These are phyloP conservation scores for Xerophyta viscosa DNA, from an alignment of 106 monocot species.

Conservation along the genomic window DNA sequence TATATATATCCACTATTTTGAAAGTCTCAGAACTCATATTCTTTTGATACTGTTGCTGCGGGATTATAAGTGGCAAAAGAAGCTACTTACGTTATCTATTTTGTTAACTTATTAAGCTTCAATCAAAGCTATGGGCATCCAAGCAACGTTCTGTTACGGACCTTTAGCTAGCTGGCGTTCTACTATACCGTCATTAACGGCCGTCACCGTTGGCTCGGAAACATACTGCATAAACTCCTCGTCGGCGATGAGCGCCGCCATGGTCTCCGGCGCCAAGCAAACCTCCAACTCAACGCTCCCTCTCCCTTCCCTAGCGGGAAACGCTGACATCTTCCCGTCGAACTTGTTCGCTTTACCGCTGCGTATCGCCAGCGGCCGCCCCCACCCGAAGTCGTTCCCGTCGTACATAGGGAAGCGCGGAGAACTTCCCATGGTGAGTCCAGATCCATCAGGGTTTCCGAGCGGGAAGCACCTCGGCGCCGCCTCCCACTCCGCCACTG, in stretches of 20 bases:
- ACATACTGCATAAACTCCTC: constrained; percentile 68
- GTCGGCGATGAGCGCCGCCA: constrained; percentile 61
- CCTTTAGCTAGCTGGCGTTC: background rate
- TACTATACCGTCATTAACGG: background rate
- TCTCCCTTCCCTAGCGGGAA: constrained; percentile 44
- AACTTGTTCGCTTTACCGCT: constrained; percentile 89
- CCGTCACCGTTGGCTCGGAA: constrained; percentile 6
- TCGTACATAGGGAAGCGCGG: constrained; percentile 84
- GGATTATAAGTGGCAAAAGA: background rate
- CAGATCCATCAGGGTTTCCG: constrained; percentile 69
- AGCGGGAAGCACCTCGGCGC: constrained; percentile 53
- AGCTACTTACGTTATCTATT: background rate
- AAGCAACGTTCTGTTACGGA: background rate
- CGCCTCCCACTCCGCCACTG: constrained; percentile 54
- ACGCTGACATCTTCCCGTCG: constrained; percentile 96
- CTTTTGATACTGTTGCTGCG: no score
- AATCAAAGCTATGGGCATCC: background rate
- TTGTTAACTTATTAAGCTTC: background rate
- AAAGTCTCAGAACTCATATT: background rate
- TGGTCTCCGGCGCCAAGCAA: constrained; percentile 64
- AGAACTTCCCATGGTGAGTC: constrained; percentile 87
- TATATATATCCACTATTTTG: no score
- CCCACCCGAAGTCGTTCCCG: constrained; percentile 93
- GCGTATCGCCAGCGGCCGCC: constrained; percentile 56
- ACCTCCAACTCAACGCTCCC: constrained; percentile 83